phyloP scores from a whole-genome alignment of 202 grass and related monocot species.

The Setaria viridis region DNA sequence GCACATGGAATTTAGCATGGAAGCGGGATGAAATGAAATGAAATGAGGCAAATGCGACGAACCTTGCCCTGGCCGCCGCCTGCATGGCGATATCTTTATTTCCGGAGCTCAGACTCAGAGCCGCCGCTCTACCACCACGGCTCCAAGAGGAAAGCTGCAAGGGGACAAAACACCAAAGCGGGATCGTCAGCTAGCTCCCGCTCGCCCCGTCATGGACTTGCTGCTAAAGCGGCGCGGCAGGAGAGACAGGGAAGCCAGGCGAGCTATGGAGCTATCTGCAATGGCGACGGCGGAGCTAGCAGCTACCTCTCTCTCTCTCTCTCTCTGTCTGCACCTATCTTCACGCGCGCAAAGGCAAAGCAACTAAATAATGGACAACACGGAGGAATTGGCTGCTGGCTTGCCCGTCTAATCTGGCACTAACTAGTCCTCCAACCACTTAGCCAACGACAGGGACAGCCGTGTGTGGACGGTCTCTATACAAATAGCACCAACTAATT shows the following conservation, averaged over 20 bases:
- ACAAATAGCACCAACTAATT: not conserved
- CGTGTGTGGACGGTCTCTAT: constrained; percentile 11
- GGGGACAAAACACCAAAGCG: constrained; percentile 38
- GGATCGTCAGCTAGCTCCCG: constrained; percentile 48
- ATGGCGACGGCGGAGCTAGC: constrained; percentile 38
- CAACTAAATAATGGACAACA: constrained; percentile 64
- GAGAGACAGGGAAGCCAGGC: not conserved
- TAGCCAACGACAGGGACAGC: constrained; percentile 48
- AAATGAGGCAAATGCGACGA: constrained; percentile 19
- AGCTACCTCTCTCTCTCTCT: not conserved
- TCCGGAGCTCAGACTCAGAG: constrained; percentile 31
- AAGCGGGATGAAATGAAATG: constrained; percentile 16
- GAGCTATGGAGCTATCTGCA: constrained; percentile 9
- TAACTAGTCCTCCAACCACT: constrained; percentile 60
- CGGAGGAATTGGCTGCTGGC: constrained; percentile 36
- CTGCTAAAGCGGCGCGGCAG: not conserved
- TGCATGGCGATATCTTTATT: constrained; percentile 67
- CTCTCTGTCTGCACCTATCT: not conserved
- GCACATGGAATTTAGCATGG: constrained; percentile 47
- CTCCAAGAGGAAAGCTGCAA: constrained; percentile 52
- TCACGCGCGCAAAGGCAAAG: constrained; percentile 56
- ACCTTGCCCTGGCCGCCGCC: constrained; percentile 72
- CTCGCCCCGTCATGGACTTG: constrained; percentile 28
- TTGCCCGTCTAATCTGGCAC: constrained; percentile 56
- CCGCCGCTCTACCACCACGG: not conserved